phyloP scores from a whole-genome alignment of 2,329 filamentous ascomycete species.

The Trichoderma sp. region DNA sequence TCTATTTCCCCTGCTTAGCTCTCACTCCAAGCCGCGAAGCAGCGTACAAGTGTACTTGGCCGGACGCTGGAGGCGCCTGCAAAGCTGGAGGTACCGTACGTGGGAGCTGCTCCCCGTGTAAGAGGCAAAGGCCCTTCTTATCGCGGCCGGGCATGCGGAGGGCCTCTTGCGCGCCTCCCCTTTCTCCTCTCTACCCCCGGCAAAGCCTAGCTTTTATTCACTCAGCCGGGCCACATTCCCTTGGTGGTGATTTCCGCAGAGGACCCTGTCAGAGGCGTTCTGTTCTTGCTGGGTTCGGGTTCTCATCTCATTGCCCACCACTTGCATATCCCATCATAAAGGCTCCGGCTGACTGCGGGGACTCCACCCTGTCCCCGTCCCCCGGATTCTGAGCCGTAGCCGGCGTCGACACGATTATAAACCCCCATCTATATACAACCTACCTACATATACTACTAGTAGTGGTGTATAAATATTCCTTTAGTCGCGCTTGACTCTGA shows the following conservation, averaged over 20 bases:
- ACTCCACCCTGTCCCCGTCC: slow-evolving; percentile 20
- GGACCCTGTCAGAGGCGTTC: slow-evolving; percentile 8
- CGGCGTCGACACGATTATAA: neutral
- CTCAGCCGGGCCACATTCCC: neutral
- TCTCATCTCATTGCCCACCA: neutral
- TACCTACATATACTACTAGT: too few relatives aligned
- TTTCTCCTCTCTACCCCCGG: slow-evolving; percentile 6
- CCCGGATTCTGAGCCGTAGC: slow-evolving; percentile 21
- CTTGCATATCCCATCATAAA: slow-evolving; percentile 1
- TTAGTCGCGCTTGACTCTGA: neutral
- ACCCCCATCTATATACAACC: slow-evolving; percentile 10
- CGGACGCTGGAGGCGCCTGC: neutral
- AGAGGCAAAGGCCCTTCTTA: slow-evolving; percentile 12
- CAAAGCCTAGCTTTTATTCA: slow-evolving; percentile 3
- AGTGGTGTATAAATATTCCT: neutral
- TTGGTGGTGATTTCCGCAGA: neutral
- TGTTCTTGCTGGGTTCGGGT: slow-evolving; percentile 10
- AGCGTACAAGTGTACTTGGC: slow-evolving; percentile 10
- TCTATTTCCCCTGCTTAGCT: neutral
- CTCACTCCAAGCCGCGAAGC: neutral
- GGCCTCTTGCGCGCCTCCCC: slow-evolving; percentile 10
- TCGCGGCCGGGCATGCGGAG: slow-evolving; percentile 25
- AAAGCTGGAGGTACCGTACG: slow-evolving; percentile 5
- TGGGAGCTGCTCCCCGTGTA: neutral
- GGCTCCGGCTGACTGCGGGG: slow-evolving; percentile 19